Base-by-base conservation (phyloP, 306 rosid genomes). In the Hippophae tibetana region DNA sequence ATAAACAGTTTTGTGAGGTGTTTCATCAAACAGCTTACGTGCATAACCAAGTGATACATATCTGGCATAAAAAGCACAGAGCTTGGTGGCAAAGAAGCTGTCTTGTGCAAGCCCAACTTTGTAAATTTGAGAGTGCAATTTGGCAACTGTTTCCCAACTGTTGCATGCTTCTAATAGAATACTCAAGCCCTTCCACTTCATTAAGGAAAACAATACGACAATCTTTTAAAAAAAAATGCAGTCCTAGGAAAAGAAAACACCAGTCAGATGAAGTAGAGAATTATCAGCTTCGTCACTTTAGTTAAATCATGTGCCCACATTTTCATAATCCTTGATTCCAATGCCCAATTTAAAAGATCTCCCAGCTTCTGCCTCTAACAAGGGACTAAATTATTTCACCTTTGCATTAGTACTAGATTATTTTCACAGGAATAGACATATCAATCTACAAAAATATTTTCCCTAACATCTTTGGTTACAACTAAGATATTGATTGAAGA, bases 81-180 rank as follows among this genome's bases (percentile, higher is more conserved):
- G 86, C 58, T 82, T 90, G 56, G 95, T 75, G 47, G 76, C 94
- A 53, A 86, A 71, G 71, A 80, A 82, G 53, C 85, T 73, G 58
- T 84, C 88, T 14, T 79, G 64, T 41, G 67, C 41, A 56, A 84
- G 69, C 31, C 94, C 88, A 8, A 54, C 9, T 80, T 81, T 86
- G 64, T 75, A 61, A 56, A 74, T 64, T 45, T 57, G 79, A 0
- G 81, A 75, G 40, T 80, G 94, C 64, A 86, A 63, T 71, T 71
- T 75, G n/a, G 71, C 41, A 49, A 75, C 64, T 25, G 84, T 66
- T 60, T 47, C 65, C 51, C 57, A 45, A 67, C 49, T 41, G 41
- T 69, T 52, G 58, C 86, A 86, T 47, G 68, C 64, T 63, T 67
- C 77, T 66, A 90, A 75, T 25, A 84, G 61, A 53, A 67, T 75